These are phyloP conservation scores for Besnoitia besnoiti DNA, from an alignment of 169 alveolate genomes.

Conservation along the genomic window DNA sequence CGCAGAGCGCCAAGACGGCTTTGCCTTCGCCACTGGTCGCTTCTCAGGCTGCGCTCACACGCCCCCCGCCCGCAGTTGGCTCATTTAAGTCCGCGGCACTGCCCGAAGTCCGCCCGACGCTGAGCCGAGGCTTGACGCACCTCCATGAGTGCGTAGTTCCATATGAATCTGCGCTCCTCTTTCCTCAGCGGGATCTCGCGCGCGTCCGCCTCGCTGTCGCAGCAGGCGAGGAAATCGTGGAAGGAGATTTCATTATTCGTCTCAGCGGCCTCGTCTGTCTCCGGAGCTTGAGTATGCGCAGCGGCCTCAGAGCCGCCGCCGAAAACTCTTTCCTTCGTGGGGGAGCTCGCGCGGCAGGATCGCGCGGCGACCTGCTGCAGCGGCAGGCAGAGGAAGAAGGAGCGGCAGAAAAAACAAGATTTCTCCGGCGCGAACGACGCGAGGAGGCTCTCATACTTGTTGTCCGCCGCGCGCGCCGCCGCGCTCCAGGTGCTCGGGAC, in stretches of 20 bases:
- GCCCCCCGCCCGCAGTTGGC: background rate
- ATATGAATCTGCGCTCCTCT: slow-evolving; percentile 35
- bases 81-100: background rate
- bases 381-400: slow-evolving; percentile 2
- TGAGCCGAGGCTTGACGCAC: background rate
- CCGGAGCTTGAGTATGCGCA: too few relatives aligned
- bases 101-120: background rate
- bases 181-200: background rate
- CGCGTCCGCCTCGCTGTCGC: background rate
- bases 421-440: background rate
- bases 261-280: background rate
- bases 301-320: too few relatives aligned
- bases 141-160: slow-evolving; percentile 41
- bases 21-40: too few relatives aligned
- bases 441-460: background rate
- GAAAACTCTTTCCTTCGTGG: too few relatives aligned
- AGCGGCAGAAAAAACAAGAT: background rate
- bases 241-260: background rate
- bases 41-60: too few relatives aligned
- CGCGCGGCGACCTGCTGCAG: slow-evolving; percentile 21
- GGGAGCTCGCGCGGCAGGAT: background rate
- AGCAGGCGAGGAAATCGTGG: background rate
- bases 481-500: background rate
- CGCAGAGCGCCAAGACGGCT: background rate
- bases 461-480: background rate